Conservation (phyloP, 257 asterid genomes). For the Penstemon newberryi region DNA sequence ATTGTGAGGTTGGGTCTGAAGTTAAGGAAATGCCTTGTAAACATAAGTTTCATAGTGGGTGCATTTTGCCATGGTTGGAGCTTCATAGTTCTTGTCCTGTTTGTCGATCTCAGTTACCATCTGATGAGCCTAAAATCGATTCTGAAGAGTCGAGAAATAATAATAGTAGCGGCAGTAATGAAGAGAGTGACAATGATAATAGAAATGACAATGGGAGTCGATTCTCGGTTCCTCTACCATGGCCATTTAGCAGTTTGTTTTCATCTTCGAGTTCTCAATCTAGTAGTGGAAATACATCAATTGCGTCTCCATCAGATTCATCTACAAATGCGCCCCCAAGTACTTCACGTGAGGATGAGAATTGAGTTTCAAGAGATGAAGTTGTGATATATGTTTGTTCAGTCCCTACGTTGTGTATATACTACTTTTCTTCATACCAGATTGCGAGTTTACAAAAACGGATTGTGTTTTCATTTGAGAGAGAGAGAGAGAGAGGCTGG, state of each 20-base stretch:
- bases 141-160: constrained; percentile 33
- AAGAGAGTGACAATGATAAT: constrained; percentile 26
- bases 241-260: constrained; percentile 76
- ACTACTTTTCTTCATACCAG: not conserved
- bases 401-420: constrained; percentile 30
- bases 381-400: constrained; percentile 17
- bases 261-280: constrained; percentile 47
- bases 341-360: constrained; percentile 39
- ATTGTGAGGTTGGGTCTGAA: constrained; percentile 60
- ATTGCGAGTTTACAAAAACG: not conserved
- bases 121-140: constrained; percentile 63
- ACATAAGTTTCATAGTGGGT: constrained; percentile 66
- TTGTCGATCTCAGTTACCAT: constrained; percentile 73
- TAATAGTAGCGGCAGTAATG: constrained; percentile 17
- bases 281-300: constrained; percentile 36
- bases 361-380: constrained; percentile 26
- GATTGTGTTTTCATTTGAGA: constrained; percentile 4
- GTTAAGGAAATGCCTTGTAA: constrained; percentile 88
- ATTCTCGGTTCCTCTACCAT: constrained; percentile 61
- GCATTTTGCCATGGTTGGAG: constrained; percentile 88
- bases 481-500: not conserved
- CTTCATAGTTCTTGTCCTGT: constrained; percentile 91
- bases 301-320: constrained; percentile 28
- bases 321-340: constrained; percentile 37
- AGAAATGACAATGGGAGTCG: constrained; percentile 50